A percentile compares a stretch with the other conserved stretches of the same genome.
These are phyloP conservation scores for Candida hungchunana DNA, from an alignment of 805 yeast genomes.

Conservation along the genomic window DNA sequence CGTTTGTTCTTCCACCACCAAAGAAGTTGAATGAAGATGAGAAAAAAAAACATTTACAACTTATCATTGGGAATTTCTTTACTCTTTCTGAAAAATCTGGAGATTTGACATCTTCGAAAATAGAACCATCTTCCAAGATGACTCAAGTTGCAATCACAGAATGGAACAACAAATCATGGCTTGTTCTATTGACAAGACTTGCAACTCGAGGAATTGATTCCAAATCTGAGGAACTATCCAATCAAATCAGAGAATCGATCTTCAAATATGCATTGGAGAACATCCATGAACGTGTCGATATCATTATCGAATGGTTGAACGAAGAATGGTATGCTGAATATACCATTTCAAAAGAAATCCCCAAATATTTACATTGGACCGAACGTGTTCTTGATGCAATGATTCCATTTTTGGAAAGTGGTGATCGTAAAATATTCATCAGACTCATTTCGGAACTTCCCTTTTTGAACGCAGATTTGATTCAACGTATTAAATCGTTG, in stretches of 20 bases:
- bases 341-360: conserved; percentile 29
- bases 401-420: conserved; percentile 78
- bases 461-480: conserved; percentile 55
- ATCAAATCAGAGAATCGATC: conserved; percentile 63
- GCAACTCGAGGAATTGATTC: conserved; percentile 72
- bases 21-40: conserved; percentile 45
- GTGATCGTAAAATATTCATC: conserved; percentile 76
- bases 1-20: conserved; percentile 57
- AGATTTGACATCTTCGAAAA: conserved; percentile 20
- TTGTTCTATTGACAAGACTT: conserved; percentile 65
- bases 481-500: conserved; percentile 62
- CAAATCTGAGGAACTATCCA: conserved; percentile 43
- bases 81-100: conserved; percentile 41
- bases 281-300: conserved; percentile 65
- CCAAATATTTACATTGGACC: conserved; percentile 68
- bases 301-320: conserved; percentile 86
- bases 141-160: conserved; percentile 36
- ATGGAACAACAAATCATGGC: conserved; percentile 73
- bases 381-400: conserved; percentile 68
- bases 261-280: conserved; percentile 70
- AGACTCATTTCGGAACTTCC: conserved; percentile 88
- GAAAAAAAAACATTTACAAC: conserved; percentile 51
- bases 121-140: conserved; percentile 24
- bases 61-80: conserved; percentile 58
- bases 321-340: conserved; percentile 86